Percentiles rank a stretch among this genome's conserved stretches.
phyloP scores from a whole-genome alignment of 108 stramenopile genomes.

The Conticribra guillardii region DNA sequence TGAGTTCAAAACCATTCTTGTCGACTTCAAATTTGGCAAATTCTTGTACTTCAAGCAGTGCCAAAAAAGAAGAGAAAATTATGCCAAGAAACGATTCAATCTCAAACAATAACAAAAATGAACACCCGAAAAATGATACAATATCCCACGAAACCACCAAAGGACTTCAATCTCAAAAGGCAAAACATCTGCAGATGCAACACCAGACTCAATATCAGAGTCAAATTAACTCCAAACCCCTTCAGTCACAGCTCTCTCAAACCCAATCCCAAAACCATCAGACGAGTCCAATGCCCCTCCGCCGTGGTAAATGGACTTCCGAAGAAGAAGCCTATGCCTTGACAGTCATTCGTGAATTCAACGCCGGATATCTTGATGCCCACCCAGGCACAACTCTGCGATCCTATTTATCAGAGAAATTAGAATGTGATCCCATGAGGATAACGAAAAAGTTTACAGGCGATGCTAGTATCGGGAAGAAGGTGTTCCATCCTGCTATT shows the following conservation, averaged over 20 bases:
- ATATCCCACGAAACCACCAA: too few species aligned
- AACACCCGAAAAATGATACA: too few species aligned
- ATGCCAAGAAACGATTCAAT: too few species aligned
- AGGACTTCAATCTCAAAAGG: too few species aligned
- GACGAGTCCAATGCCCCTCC: slow-evolving; percentile 37
- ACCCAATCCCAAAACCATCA: not conserved
- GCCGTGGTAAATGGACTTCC: slow-evolving; percentile 92
- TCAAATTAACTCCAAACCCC: not conserved
- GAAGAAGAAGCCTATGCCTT: slow-evolving; percentile 97
- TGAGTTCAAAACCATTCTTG: not conserved
- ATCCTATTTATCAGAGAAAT: slow-evolving; percentile 92
- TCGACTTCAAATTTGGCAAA: too few species aligned
- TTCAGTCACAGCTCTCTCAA: not conserved
- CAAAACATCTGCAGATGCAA: too few species aligned
- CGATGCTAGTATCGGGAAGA: slow-evolving; percentile 93
- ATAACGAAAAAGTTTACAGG: slow-evolving; percentile 99
- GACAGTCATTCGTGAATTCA: slow-evolving; percentile 93
- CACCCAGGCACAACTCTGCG: slow-evolving; percentile 96
- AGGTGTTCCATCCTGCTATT: slow-evolving; percentile 82
- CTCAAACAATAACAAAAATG: too few species aligned
- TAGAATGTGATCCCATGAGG: slow-evolving; percentile 99
- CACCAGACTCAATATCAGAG: too few species aligned
- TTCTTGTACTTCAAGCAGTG: too few species aligned
- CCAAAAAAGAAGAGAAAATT: too few species aligned
- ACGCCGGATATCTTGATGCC: slow-evolving; percentile 90